phyloP scores from a whole-genome alignment of 139 green algal species.

The Microglena sp. region DNA sequence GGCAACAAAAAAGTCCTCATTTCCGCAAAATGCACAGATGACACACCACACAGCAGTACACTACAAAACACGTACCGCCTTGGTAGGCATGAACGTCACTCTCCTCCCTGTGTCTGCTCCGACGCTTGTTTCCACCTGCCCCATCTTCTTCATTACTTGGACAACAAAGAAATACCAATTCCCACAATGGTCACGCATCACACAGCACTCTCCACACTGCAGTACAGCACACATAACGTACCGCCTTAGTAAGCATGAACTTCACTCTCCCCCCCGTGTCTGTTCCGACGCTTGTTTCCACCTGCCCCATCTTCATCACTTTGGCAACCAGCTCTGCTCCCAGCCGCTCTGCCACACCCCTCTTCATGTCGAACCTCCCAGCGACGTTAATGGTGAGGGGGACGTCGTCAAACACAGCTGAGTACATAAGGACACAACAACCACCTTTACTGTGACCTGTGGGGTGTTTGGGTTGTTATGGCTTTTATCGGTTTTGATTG shows the following conservation, averaged over 20 bases:
- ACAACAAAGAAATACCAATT: no score
- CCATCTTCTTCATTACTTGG: constrained; percentile 27
- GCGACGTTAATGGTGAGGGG: constrained; percentile 50
- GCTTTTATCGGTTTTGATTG: no score
- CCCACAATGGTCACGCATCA: no score
- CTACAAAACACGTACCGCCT: no score
- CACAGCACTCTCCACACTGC: no score
- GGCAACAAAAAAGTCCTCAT: no score
- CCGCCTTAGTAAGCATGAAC: constrained; percentile 20
- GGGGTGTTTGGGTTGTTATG: background rate
- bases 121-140: constrained; percentile 15
- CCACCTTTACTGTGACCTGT: constrained; percentile 57
- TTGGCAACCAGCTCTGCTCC: constrained; percentile 37
- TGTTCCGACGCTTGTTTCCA: constrained; percentile 14
- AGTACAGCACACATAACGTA: no score
- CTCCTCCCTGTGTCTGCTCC: constrained; percentile 6
- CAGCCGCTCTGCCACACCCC: constrained; percentile 38
- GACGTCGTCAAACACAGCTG: constrained; percentile 43
- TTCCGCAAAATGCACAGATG: no score
- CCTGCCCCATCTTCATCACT: constrained; percentile 25
- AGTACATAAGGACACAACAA: constrained; percentile 49
- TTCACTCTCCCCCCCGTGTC: constrained; percentile 9
- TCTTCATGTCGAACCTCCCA: constrained; percentile 35
- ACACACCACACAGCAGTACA: no score
- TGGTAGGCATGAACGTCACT: no score